Conservation (phyloP, 2,329 filamentous ascomycete genomes). For the Penicillium vulpinum region DNA sequence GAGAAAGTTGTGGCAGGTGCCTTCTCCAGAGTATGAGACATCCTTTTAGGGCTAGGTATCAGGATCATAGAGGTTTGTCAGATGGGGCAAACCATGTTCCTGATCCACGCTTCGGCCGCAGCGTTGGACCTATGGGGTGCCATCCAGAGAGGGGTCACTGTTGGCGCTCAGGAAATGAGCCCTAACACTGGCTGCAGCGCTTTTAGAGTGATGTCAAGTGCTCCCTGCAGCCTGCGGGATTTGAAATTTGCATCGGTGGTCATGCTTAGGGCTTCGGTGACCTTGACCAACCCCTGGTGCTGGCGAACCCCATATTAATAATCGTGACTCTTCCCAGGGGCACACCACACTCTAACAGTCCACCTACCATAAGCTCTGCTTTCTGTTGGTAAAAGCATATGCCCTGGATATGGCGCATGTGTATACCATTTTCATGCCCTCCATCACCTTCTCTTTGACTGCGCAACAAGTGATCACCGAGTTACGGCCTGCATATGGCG, state of each 20-base stretch:
- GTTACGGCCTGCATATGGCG: conserved; percentile 18
- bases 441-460: conserved; percentile 21
- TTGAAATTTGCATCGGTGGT: conserved; percentile 4
- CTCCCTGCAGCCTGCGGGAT: conserved; percentile 5
- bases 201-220: conserved; percentile 19
- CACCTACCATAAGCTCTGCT: conserved; percentile 30
- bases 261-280: conserved; percentile 11
- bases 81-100: conserved; percentile 9
- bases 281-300: conserved; percentile 2
- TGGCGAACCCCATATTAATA: conserved; percentile 1
- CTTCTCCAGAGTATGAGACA: neutral
- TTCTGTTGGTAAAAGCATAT: conserved; percentile 24
- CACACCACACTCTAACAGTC: conserved; percentile 26
- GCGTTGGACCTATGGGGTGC: conserved; percentile 7
- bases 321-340: conserved; percentile 6
- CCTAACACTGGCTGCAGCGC: neutral
- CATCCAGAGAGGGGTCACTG: conserved; percentile 2
- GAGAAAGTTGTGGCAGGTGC: conserved; percentile 12
- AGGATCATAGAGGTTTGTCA: conserved; percentile 13
- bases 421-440: conserved; percentile 12
- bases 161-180: conserved; percentile 10
- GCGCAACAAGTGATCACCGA: conserved; percentile 7
- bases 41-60: neutral
- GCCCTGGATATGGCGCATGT: conserved; percentile 19
- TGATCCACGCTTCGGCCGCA: conserved; percentile 10